These are phyloP conservation scores for Pulveroboletus sp. DNA, from an alignment of 768 basidiomycete genomes.

Conservation along the genomic window DNA sequence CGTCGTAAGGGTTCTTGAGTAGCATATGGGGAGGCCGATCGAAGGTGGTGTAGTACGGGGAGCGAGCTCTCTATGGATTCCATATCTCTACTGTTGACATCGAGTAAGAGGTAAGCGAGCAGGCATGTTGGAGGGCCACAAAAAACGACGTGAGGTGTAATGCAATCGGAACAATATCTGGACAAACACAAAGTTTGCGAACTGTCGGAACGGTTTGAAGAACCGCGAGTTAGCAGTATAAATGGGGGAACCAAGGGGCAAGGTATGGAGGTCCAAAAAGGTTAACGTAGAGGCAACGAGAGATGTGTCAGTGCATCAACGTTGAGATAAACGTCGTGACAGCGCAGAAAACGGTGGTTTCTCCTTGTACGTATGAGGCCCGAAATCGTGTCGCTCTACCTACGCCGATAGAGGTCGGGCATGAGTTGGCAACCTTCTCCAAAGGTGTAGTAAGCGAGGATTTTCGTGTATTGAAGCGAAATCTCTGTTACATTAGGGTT, in stretches of 20 bases:
- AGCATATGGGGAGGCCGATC: not conserved
- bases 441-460: not conserved
- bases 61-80: not conserved
- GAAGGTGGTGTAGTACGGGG: not conserved
- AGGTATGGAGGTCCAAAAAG: not conserved
- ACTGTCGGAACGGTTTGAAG: slow-evolving; percentile 5
- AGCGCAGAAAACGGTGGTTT: slow-evolving; percentile 1
- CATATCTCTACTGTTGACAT: not conserved
- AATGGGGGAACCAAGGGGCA: not conserved
- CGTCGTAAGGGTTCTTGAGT: not conserved
- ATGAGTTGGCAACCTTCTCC: slow-evolving; percentile 1
- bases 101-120: not conserved
- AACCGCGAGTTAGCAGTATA: too few species aligned
- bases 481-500: not conserved
- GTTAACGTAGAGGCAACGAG: not conserved
- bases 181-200: not conserved
- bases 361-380: slow-evolving; percentile 6
- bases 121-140: not conserved
- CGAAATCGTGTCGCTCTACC: not conserved
- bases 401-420: not conserved
- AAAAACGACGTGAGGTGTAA: slow-evolving; percentile 4
- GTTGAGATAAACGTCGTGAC: not conserved
- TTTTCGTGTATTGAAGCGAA: not conserved
- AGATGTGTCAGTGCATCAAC: slow-evolving; percentile 1
- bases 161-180: not conserved